These are phyloP conservation scores for Aspergillus carlsbadensis DNA, from an alignment of 495 filamentous ascomycete genomes.

Conservation along the genomic window DNA sequence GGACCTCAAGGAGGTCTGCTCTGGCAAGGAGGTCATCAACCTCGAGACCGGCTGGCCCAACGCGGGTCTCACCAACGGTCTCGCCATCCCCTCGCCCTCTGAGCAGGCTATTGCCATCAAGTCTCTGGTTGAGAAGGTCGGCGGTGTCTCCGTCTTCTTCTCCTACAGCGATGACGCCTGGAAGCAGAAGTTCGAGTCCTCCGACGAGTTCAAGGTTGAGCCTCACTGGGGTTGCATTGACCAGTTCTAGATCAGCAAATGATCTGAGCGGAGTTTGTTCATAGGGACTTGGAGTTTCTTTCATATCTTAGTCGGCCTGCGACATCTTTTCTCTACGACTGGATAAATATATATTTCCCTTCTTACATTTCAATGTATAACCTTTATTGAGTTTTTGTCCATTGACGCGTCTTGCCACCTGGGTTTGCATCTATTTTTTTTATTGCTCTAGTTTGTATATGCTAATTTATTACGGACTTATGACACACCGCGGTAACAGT, in stretches of 20 bases:
- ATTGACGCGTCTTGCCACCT: constrained; percentile 32
- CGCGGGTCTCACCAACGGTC: constrained; percentile 64
- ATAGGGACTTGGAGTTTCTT: no score
- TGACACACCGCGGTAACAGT: neutral
- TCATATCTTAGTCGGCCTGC: no score
- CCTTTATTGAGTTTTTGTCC: constrained; percentile 27
- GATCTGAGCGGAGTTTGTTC: no score
- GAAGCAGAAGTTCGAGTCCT: constrained; percentile 53
- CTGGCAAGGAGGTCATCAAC: constrained; percentile 64
- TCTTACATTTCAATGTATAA: no score
- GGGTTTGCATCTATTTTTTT: constrained; percentile 34
- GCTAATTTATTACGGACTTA: constrained; percentile 26
- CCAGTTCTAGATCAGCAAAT: constrained; percentile 52
- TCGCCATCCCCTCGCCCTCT: constrained; percentile 60
- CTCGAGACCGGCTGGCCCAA: constrained; percentile 93
- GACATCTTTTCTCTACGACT: constrained; percentile 13
- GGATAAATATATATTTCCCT: no score
- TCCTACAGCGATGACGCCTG: constrained; percentile 76
- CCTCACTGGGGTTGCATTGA: constrained; percentile 67
- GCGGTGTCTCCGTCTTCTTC: constrained; percentile 70
- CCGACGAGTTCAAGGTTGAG: constrained; percentile 73
- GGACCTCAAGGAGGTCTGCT: constrained; percentile 64
- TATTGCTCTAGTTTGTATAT: constrained; percentile 31
- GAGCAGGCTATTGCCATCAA: constrained; percentile 74
- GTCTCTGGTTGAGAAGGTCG: constrained; percentile 57